These are phyloP conservation scores for Colletotrichum euphorbiae DNA, from an alignment of 2,329 filamentous ascomycete genomes.

Conservation along the genomic window DNA sequence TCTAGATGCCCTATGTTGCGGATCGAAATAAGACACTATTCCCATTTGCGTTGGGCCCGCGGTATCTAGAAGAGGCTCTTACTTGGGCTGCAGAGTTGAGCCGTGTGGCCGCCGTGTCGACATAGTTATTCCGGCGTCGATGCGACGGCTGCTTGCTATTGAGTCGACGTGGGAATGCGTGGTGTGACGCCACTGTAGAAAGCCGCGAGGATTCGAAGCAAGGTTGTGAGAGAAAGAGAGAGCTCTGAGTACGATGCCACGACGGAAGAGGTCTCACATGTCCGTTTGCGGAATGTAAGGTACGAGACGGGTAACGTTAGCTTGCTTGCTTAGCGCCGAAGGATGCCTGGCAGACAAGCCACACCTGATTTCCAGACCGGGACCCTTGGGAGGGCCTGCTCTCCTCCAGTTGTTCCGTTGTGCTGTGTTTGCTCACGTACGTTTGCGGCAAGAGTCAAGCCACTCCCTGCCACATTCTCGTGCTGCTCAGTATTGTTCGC, in stretches of 20 bases:
- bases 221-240: background rate
- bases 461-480: constrained; percentile 26
- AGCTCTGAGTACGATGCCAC: background rate
- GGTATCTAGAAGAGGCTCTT: constrained; percentile 12
- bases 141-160: constrained; percentile 1
- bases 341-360: constrained; percentile 31
- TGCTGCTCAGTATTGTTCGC: background rate
- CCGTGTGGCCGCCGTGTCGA: constrained; percentile 7
- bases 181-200: constrained; percentile 16
- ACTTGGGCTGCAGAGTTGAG: background rate
- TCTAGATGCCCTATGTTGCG: constrained; percentile 18
- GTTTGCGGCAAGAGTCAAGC: constrained; percentile 26
- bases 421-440: constrained; percentile 9
- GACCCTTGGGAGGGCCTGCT: constrained; percentile 4
- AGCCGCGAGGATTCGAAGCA: constrained; percentile 10
- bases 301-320: constrained; percentile 29
- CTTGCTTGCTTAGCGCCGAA: constrained; percentile 23
- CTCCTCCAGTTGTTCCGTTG: background rate
- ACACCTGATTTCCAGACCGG: constrained; percentile 36
- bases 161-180: constrained; percentile 19
- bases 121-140: background rate
- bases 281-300: constrained; percentile 37
- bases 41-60: constrained; percentile 27
- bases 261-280: constrained; percentile 19
- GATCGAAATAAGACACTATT: constrained; percentile 32